Base-by-base conservation (phyloP, 805 yeast genomes). In the Candida sithepensis region DNA sequence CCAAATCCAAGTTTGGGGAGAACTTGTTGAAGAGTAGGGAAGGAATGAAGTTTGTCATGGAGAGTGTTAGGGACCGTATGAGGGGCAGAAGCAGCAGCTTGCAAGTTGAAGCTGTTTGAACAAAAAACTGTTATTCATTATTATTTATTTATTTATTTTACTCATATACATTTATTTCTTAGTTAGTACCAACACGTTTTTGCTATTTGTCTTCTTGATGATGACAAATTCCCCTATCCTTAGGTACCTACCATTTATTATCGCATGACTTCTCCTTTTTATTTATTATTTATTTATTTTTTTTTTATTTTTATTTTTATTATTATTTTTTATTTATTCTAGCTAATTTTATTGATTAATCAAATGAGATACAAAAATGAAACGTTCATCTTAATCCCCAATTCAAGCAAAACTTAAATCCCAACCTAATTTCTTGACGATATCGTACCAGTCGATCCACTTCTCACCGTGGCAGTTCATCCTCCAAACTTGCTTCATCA, bases 1-100 rank as follows among this genome's bases (percentile, higher is more conserved):
- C 95, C 24, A 82, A 78, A 57, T 73, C 73, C 19, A 78, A 77
- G 63, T 88, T 91, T 63, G 73, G 79, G 41, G 83, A 82, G 46
- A 86, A 89, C 61, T 70, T 87, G 51, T 70, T 66, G 45, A 80
- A 78, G 53, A 81, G 90, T 16, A 75, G 88, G 53, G 69, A 77
- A 52, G 96, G 96, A 3, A 77, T 91, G 76, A 71, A 78, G 44
- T 79, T 78, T 64, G 97, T 88, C 18, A 85, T 91, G 89, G 80
- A 82, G 14, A 52, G 53, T 13, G 59, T 65, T 33, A 55, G 65
- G 39, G 55, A 51, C 21, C 46, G 58, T 28, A 48, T 63, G 33
- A 42, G 43, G 3, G 44, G 34, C 16, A 30, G 34, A 30, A n/a
- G 34, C 14, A 12, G 14, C 28, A 24, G 28, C 28, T 7, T 24